phyloP scores from a whole-genome alignment of 345 rosid species.

The Schrenkiella parvula region DNA sequence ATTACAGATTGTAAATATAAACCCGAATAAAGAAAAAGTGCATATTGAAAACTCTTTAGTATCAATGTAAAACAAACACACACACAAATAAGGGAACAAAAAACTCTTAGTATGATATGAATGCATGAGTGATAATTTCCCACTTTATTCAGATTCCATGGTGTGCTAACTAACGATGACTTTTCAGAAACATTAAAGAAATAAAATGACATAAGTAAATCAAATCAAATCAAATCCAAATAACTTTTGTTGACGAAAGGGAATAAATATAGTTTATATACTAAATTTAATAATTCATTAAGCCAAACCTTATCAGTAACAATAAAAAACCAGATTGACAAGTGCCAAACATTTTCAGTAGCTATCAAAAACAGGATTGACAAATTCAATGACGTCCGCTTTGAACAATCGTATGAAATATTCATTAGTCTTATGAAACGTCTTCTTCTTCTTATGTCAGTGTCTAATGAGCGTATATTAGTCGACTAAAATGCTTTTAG shows the following conservation, averaged over 20 bases:
- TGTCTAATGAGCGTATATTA: not conserved
- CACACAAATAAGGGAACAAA: no score
- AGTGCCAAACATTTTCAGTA: not conserved
- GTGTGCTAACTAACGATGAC: not conserved
- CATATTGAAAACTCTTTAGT: not conserved
- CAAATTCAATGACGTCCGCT: not conserved
- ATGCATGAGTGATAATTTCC: not conserved
- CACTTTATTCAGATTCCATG: not conserved
- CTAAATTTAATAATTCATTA: not conserved
- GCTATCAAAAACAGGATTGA: not conserved
- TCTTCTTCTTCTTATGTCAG: not conserved
- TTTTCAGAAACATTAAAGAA: not conserved
- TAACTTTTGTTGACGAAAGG: not conserved
- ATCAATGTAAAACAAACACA: not conserved
- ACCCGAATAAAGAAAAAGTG: not conserved
- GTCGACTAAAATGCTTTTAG: not conserved
- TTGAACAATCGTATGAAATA: slow-evolving; percentile 4
- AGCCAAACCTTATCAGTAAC: no score
- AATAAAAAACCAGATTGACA: no score
- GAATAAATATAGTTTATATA: not conserved
- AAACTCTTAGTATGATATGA: not conserved
- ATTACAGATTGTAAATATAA: no score
- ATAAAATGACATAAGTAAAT: not conserved
- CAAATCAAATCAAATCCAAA: not conserved
- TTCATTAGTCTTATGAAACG: not conserved